phyloP scores from a whole-genome alignment of 768 basidiomycete genomes.

The Leucogyrophana mollusca region DNA sequence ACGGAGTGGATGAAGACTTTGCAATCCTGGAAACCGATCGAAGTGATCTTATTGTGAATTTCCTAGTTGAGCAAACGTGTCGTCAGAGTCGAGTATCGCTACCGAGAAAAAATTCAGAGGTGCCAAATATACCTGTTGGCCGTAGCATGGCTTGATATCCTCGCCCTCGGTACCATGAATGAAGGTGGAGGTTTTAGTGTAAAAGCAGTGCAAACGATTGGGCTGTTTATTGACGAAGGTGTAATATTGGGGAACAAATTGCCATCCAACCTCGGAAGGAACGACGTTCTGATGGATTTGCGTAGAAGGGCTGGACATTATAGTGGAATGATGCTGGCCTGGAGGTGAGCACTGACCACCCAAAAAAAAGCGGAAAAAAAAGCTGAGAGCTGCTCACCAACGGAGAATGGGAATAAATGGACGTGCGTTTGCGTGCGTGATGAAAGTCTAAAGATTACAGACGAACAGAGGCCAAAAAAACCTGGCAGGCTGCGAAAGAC shows the following conservation, averaged over 20 bases:
- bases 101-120: slow-evolving; percentile 5
- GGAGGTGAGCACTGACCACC: not conserved
- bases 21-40: slow-evolving; percentile 93
- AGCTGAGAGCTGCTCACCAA: slow-evolving; percentile 15
- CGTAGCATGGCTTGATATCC: slow-evolving; percentile 83
- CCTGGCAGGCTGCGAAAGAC: slow-evolving; percentile 21
- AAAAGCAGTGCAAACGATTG: slow-evolving; percentile 96
- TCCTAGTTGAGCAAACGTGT: slow-evolving; percentile 52
- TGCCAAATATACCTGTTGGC: slow-evolving; percentile 74
- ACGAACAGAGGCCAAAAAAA: slow-evolving; percentile 26
- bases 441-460: slow-evolving; percentile 36
- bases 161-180: slow-evolving; percentile 98
- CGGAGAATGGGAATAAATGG: slow-evolving; percentile 31
- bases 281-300: slow-evolving; percentile 61
- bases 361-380: slow-evolving; percentile 7
- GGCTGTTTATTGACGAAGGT: slow-evolving; percentile 98
- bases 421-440: slow-evolving; percentile 32
- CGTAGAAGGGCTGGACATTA: slow-evolving; percentile 33
- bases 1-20: slow-evolving; percentile 99
- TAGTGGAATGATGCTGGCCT: slow-evolving; percentile 26
- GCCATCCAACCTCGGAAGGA: slow-evolving; percentile 97
- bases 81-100: slow-evolving; percentile 4
- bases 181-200: slow-evolving; percentile 96
- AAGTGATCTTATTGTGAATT: slow-evolving; percentile 95
- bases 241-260: slow-evolving; percentile 99